Base-by-base conservation (phyloP, 106 monocot species). In the Cymbidium sinense region DNA sequence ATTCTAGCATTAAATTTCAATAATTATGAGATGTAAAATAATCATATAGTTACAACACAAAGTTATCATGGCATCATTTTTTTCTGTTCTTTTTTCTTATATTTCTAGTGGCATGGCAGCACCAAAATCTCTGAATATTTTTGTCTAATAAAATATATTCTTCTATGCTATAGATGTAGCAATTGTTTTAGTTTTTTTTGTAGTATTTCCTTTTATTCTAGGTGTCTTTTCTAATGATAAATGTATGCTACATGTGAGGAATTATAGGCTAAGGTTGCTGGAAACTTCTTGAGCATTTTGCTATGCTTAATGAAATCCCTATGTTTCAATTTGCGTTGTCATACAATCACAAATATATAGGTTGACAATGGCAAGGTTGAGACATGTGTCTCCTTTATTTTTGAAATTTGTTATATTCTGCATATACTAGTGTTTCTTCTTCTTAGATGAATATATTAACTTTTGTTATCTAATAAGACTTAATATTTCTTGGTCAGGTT, bases 281-380 rank as follows among this genome's bases (percentile, higher is more conserved):
- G 70, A 20, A 73, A 81, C 19, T 89, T 89, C 64, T 81, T 89
- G 77, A 18, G 37, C 69, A 78, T 89, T 62, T 71, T 81, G 76
- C 83, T 52, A 50, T 27, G 72, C 70, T 89, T 85, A n/a, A 35
- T 85, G 78, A 85, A 86, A 86, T 89, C 85, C 30, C 81, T 89
- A 20, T 89, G 88, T 81, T 85, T 81, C 21, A 75, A 89, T 79
- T 81, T 89, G 41, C 88, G 88, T 0, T 71, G 79, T 29, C 83
- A 89, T 74, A 83, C 88, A 6, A 89, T 89, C 54, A 89, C 85
- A 33, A 81, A 80, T 76, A 78, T 89, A 23, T 83, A 81, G 74
- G 85, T 83, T 64, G 83, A 86, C 71, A 83, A 83, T 77, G 88
- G 86, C 47, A 89, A 83, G 88, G 88, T 89, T 50, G 35, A 13